Evolutionary conservation across 1,139 yeast species (phyloP).

Genomic region (Nakaseomyces delphensis): DNA sequence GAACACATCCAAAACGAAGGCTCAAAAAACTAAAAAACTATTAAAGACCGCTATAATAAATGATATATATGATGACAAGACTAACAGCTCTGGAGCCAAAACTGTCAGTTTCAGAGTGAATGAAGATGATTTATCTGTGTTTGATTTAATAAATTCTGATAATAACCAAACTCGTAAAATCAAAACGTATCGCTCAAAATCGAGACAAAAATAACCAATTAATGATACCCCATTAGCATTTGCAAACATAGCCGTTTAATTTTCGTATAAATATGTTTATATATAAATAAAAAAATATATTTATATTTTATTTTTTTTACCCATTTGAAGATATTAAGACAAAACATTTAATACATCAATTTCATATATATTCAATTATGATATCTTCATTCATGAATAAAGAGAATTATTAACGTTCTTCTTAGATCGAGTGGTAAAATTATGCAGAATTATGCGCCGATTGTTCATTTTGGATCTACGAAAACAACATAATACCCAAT

Average conservation of each 20-base stretch:
- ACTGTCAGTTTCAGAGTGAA: conserved; percentile 20
- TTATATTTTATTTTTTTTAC: too few species aligned
- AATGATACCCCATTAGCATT: background rate
- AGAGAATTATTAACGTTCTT: too few species aligned
- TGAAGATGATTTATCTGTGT: conserved; percentile 28
- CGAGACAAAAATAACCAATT: background rate
- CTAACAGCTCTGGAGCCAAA: conserved; percentile 11
- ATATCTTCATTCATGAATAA: too few species aligned
- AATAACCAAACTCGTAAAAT: conserved; percentile 15
- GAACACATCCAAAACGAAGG: conserved; percentile 14
- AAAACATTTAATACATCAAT: too few species aligned
- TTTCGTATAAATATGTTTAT: too few species aligned
- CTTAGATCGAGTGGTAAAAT: too few species aligned
- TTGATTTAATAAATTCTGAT: conserved; percentile 24
- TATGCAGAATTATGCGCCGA: too few species aligned
- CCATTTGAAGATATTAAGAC: too few species aligned
- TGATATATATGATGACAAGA: conserved; percentile 20
- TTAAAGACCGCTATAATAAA: conserved; percentile 26
- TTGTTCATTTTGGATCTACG: too few species aligned
- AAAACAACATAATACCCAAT: background rate
- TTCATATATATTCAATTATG: too few species aligned
- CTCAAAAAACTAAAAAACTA: conserved; percentile 19
- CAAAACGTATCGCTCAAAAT: conserved; percentile 22
- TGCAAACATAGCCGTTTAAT: background rate
- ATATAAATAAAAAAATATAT: too few species aligned